phyloP scores from a whole-genome alignment of 148 eudicot species.

The Chenopodium album region DNA sequence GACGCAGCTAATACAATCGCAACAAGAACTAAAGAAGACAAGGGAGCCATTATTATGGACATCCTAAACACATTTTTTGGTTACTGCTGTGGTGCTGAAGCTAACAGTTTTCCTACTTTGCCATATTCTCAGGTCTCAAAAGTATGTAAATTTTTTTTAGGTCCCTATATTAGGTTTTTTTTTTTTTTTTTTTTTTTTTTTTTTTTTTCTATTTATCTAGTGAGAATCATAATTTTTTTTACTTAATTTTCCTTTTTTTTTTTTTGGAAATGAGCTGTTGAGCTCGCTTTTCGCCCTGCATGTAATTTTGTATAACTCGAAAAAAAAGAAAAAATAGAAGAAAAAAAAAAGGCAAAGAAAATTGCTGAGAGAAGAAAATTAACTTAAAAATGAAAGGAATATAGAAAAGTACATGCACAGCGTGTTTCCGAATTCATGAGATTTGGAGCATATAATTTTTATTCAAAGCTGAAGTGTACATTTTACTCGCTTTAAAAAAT shows the following conservation, averaged over 20 bases:
- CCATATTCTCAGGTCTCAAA: slow-evolving; percentile 21
- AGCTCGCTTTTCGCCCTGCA: slow-evolving; percentile 25
- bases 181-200: not conserved
- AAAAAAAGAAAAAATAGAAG: not conserved
- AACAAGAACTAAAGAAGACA: slow-evolving; percentile 41
- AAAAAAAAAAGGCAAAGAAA: not conserved
- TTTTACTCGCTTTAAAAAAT: not conserved
- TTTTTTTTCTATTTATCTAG: slow-evolving; percentile 2
- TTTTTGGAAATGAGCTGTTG: slow-evolving; percentile 18
- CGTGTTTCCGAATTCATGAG: slow-evolving; percentile 18
- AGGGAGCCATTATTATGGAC: slow-evolving; percentile 28
- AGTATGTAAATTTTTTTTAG: slow-evolving; percentile 25
- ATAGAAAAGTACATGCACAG: slow-evolving; percentile 32
- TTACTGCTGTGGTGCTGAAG: slow-evolving; percentile 20
- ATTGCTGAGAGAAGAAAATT: slow-evolving; percentile 34
- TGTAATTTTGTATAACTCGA: slow-evolving; percentile 27
- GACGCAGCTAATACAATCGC: slow-evolving; percentile 66
- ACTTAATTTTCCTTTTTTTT: not conserved
- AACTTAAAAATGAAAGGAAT: slow-evolving; percentile 22
- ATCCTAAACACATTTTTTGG: slow-evolving; percentile 12
- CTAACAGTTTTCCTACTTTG: slow-evolving; percentile 34
- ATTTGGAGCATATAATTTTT: not conserved
- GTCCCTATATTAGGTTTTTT: not conserved
- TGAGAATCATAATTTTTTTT: slow-evolving; percentile 17
- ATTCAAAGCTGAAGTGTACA: not conserved